A percentile compares a stretch with the other conserved stretches of the same genome.
Evolutionary conservation across 768 basidiomycete genomes (phyloP).

Genomic region (Coprinopsis marcescibilis): DNA sequence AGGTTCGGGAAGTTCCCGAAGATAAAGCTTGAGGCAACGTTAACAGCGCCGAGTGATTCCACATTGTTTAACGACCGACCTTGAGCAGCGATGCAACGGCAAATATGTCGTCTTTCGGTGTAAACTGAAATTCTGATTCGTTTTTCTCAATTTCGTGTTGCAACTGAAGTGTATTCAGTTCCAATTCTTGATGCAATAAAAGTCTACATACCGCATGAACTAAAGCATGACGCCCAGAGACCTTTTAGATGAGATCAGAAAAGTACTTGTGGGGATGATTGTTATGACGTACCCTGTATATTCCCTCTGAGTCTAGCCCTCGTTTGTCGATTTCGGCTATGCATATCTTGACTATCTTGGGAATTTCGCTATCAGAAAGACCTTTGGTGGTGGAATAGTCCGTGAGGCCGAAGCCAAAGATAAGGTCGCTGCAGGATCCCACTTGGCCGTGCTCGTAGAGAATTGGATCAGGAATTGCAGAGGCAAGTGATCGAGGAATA

Average conservation of each 20-base stretch:
- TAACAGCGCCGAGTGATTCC: constrained; percentile 10
- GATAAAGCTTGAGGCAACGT: constrained; percentile 47
- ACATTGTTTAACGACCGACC: constrained; percentile 33
- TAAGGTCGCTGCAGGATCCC: constrained; percentile 81
- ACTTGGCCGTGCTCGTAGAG: constrained; percentile 75
- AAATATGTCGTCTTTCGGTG: constrained; percentile 72
- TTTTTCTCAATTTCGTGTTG: constrained; percentile 85
- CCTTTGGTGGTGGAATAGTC: constrained; percentile 85
- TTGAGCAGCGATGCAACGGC: constrained; percentile 83
- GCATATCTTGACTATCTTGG: constrained; percentile 76
- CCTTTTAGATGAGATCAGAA: no score
- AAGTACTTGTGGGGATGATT: no score
- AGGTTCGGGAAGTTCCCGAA: constrained; percentile 86
- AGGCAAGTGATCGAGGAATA: constrained; percentile 58
- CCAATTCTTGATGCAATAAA: neutral
- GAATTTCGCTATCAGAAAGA: constrained; percentile 65
- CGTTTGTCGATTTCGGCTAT: constrained; percentile 77
- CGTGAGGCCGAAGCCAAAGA: constrained; percentile 83
- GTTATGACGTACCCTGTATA: constrained; percentile 60
- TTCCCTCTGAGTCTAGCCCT: constrained; percentile 73
- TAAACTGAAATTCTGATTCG: constrained; percentile 70
- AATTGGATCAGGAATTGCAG: constrained; percentile 63
- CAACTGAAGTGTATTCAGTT: constrained; percentile 38
- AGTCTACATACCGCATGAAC: constrained; percentile 63
- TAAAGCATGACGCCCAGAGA: constrained; percentile 79